Conservation (phyloP, 2,329 filamentous ascomycete species). For the Lachnellula arida region DNA sequence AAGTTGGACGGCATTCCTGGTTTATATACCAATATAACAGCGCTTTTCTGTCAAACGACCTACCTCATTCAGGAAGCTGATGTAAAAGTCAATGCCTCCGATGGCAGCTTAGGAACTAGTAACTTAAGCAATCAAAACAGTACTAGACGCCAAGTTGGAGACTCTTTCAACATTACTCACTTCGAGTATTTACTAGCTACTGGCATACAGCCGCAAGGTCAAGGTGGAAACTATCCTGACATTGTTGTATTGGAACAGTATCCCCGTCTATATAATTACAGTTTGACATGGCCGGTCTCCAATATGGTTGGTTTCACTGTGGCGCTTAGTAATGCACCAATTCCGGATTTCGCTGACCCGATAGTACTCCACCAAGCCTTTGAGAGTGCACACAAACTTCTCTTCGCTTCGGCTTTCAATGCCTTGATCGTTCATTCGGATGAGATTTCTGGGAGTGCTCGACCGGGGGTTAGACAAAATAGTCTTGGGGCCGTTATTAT, state of each 20-base stretch:
- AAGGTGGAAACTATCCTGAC: conserved; percentile 17
- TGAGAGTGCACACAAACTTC: conserved; percentile 37
- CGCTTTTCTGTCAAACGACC: conserved; percentile 38
- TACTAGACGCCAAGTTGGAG: not conserved
- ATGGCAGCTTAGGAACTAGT: not conserved
- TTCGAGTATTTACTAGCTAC: conserved; percentile 36
- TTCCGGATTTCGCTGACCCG: conserved; percentile 34
- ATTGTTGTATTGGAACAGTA: conserved; percentile 18
- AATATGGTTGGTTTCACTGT: conserved; percentile 38
- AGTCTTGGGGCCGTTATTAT: conserved; percentile 16
- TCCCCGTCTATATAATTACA: conserved; percentile 17
- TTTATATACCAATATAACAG: conserved; percentile 27
- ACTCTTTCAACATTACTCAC: conserved; percentile 35
- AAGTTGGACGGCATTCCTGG: not conserved
- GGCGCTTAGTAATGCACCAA: conserved; percentile 21
- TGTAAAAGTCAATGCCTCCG: conserved; percentile 34
- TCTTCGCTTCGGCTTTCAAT: conserved; percentile 35
- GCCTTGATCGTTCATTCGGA: not conserved
- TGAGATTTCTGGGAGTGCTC: not conserved
- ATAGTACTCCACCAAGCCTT: conserved; percentile 32
- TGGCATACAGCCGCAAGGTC: conserved; percentile 12
- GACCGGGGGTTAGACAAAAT: conserved; percentile 3
- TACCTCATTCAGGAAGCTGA: conserved; percentile 45
- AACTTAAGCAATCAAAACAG: too few species aligned
- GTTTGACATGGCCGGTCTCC: conserved; percentile 22